Conservation (phyloP, 345 rosid genomes). For the Rhodomyrtus tomentosa region DNA sequence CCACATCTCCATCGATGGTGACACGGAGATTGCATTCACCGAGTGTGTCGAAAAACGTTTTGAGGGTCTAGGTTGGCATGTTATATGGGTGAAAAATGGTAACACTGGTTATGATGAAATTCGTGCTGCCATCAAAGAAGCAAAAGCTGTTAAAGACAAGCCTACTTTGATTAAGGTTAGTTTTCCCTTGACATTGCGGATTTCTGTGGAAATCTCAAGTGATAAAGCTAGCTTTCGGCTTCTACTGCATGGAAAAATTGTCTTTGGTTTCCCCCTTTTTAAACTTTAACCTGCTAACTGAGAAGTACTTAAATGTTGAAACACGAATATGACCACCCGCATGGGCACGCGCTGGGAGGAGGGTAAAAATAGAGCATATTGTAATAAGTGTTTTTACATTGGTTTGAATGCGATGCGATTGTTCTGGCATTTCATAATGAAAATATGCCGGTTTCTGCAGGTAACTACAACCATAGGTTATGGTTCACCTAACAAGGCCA, state of each 20-base stretch:
- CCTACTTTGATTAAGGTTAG: slow-evolving; percentile 73
- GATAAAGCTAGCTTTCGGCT: neutral
- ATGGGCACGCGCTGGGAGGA: neutral
- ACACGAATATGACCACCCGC: neutral
- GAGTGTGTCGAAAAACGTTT: slow-evolving; percentile 77
- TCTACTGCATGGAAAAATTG: neutral
- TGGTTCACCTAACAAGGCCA: slow-evolving; percentile 98
- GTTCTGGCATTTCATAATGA: neutral
- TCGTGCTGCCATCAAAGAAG: slow-evolving; percentile 98
- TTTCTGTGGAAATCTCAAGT: neutral
- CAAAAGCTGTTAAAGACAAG: slow-evolving; percentile 88
- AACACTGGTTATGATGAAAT: slow-evolving; percentile 98
- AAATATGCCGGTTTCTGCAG: slow-evolving; percentile 11
- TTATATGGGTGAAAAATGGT: slow-evolving; percentile 99
- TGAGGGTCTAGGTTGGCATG: slow-evolving; percentile 99
- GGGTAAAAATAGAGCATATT: neutral
- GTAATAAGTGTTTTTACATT: neutral
- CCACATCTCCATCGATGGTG: slow-evolving; percentile 98
- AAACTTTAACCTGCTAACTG: neutral
- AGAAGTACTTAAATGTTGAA: neutral
- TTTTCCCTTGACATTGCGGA: neutral
- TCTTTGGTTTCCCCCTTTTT: neutral
- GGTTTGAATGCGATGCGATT: neutral
- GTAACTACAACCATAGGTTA: slow-evolving; percentile 91
- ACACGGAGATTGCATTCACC: slow-evolving; percentile 94